Conservation (phyloP, 2,329 filamentous ascomycete genomes). For the Zymoseptoria crescenta region DNA sequence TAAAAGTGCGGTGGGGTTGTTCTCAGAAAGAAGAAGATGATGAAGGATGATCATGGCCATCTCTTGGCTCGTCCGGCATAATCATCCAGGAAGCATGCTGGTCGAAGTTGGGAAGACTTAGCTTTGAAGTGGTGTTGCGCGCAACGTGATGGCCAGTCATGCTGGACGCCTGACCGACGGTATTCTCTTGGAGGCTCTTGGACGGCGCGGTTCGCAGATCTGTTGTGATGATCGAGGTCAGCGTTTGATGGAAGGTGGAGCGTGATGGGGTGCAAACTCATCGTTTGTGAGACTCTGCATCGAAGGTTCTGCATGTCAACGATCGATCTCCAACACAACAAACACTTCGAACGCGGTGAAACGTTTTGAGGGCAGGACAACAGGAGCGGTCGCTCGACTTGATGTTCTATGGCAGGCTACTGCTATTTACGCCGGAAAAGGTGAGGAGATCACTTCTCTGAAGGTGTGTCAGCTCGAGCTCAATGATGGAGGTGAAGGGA, state of each 20-base stretch:
- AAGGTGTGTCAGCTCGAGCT: background rate
- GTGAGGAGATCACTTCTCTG: background rate
- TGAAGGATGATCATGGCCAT: background rate
- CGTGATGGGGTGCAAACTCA: background rate
- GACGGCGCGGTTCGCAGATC: background rate
- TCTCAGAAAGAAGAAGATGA: background rate
- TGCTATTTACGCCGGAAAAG: background rate
- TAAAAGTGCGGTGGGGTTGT: background rate
- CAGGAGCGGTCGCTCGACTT: background rate
- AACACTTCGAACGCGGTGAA: background rate
- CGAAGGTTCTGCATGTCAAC: background rate
- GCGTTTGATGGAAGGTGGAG: background rate
- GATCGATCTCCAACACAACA: background rate
- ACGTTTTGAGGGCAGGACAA: background rate
- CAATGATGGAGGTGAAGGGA: background rate
- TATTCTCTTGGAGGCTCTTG: background rate
- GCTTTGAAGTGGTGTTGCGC: background rate
- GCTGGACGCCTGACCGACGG: too few species aligned
- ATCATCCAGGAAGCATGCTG: background rate
- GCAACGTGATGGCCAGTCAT: background rate
- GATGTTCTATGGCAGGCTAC: background rate
- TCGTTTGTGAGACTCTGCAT: background rate
- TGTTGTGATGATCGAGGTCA: background rate
- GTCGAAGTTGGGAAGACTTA: background rate
- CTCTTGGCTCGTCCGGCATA: background rate